Evolutionary conservation across 257 asterid species (phyloP).

Genomic region (Osmanthus fragrans): DNA sequence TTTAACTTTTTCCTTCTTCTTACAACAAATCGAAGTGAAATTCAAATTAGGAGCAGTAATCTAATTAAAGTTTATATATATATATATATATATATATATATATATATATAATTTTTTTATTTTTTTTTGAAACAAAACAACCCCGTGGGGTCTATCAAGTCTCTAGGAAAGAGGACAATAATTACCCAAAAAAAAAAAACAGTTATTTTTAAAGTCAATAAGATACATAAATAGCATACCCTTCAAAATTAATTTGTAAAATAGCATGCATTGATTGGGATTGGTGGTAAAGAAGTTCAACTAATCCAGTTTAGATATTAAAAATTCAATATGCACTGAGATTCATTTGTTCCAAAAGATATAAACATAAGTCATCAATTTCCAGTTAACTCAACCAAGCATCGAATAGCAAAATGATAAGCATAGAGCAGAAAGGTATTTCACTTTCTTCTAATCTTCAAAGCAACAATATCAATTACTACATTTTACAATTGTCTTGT

Average conservation of each 20-base stretch:
- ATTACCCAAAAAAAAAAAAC: not conserved
- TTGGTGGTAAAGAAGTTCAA: slow-evolving; percentile 1
- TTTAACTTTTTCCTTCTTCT: not conserved
- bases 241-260: slow-evolving; percentile 3
- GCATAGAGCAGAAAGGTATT: not conserved
- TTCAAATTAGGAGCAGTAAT: not conserved
- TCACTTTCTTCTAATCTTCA: not conserved
- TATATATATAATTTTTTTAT: too few relatives aligned
- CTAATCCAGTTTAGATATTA: slow-evolving; percentile 3
- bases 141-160: not conserved
- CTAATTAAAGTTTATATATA: too few relatives aligned
- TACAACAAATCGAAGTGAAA: not conserved
- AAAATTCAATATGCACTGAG: slow-evolving; percentile 10
- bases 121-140: too few relatives aligned
- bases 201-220: not conserved
- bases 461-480: not conserved
- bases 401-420: not conserved
- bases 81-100: too few relatives aligned
- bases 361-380: not conserved
- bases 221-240: not conserved
- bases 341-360: not conserved
- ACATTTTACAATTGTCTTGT: not conserved
- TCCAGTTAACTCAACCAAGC: not conserved
- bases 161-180: not conserved
- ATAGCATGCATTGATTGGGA: not conserved